These are phyloP conservation scores for Lachnellula subtilissima DNA, from an alignment of 2,329 filamentous ascomycete species.

Conservation along the genomic window DNA sequence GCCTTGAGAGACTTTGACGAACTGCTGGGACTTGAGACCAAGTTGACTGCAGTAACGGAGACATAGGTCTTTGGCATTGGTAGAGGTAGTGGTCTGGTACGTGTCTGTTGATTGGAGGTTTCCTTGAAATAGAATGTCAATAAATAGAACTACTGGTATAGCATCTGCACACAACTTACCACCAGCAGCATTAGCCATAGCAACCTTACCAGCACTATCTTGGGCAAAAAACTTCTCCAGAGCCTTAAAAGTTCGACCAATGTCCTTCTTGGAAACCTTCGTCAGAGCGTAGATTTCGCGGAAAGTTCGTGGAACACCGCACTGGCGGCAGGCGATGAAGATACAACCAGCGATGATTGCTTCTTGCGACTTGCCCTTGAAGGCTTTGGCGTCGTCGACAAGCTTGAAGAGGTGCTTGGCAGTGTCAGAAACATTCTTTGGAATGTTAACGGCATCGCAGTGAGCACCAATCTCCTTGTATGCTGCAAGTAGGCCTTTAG, in stretches of 20 bases:
- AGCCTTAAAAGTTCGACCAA: constrained; percentile 90
- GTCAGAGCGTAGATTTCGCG: constrained; percentile 91
- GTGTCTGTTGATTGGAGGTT: constrained; percentile 40
- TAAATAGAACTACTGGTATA: constrained; percentile 20
- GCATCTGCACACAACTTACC: constrained; percentile 40
- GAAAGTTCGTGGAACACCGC: constrained; percentile 82
- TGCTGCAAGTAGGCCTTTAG: constrained; percentile 74
- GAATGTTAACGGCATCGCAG: constrained; percentile 79
- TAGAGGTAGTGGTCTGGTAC: constrained; percentile 71
- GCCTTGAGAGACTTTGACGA: constrained; percentile 74
- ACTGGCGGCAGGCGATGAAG: constrained; percentile 94
- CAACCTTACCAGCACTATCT: constrained; percentile 56
- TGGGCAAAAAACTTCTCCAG: constrained; percentile 83
- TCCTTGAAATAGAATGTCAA: constrained; percentile 30
- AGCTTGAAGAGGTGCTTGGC: constrained; percentile 96
- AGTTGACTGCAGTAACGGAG: constrained; percentile 86
- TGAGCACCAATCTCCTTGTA: constrained; percentile 84
- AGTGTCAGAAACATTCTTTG: constrained; percentile 75
- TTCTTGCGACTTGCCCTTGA: constrained; percentile 94
- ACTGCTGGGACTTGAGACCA: constrained; percentile 63
- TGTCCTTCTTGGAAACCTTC: constrained; percentile 94
- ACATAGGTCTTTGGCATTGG: constrained; percentile 78
- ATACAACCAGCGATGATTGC: constrained; percentile 94
- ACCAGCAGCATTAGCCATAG: constrained; percentile 47
- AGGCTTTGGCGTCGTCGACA: constrained; percentile 84